A percentile compares a stretch with the other conserved stretches of the same genome.
Evolutionary conservation across 2,329 filamentous ascomycete genomes (phyloP).

Genomic region (Zymoseptoria ardabiliae): DNA sequence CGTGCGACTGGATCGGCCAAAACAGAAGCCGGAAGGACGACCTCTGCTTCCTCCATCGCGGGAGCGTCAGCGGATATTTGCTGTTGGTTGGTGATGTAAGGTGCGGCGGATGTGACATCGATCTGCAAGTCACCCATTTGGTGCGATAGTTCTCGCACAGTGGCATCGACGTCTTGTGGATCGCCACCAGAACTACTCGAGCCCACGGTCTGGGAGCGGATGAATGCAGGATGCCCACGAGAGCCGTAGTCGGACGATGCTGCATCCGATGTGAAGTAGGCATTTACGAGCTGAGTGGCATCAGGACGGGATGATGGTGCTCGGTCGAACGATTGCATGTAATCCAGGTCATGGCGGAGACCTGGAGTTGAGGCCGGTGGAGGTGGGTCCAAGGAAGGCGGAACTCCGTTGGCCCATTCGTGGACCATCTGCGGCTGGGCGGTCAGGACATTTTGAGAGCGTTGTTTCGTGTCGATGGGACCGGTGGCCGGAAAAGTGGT

Average conservation of each 20-base stretch:
- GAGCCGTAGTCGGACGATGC: constrained; percentile 14
- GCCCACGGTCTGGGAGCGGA: constrained; percentile 20
- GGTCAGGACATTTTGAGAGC: constrained; percentile 2
- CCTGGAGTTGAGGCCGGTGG: constrained; percentile 11
- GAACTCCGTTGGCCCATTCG: constrained; percentile 10
- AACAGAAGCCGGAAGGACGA: constrained; percentile 59
- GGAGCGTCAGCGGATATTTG: constrained; percentile 52
- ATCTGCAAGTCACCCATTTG: constrained; percentile 81
- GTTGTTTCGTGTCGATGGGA: constrained; percentile 8
- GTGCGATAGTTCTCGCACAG: constrained; percentile 36
- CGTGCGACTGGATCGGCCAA: constrained; percentile 70
- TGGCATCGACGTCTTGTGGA: constrained; percentile 27
- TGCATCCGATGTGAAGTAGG: constrained; percentile 9
- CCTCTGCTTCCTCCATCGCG: constrained; percentile 64
- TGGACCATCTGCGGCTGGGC: constrained; percentile 14
- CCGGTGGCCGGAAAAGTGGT: constrained; percentile 14
- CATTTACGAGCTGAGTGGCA: constrained; percentile 8
- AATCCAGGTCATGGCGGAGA: constrained; percentile 12
- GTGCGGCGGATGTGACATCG: constrained; percentile 77
- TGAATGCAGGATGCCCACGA: constrained; percentile 10
- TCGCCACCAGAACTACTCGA: constrained; percentile 25
- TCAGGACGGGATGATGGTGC: constrained; percentile 9
- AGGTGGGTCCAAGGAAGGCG: constrained; percentile 2
- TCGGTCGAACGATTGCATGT: constrained; percentile 11
- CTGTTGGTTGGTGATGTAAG: constrained; percentile 68